A percentile compares a stretch with the other conserved stretches of the same genome.
Evolutionary conservation across 192 early-diverging fungal species (phyloP).

Genomic region (Coemansia sp.): DNA sequence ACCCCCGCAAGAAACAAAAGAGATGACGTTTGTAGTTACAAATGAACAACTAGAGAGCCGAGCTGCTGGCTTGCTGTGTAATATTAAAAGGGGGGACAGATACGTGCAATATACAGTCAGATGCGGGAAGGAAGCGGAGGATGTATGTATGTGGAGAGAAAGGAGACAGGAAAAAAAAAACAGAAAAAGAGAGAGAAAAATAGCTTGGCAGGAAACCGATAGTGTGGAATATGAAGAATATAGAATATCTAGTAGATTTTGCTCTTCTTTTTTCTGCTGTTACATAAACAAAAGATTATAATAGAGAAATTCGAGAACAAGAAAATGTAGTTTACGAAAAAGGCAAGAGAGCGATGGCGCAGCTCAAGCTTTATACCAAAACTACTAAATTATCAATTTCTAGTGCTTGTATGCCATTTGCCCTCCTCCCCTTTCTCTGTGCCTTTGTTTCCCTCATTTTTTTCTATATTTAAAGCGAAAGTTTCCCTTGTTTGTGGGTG

Average conservation of each 20-base stretch:
- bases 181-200: neutral
- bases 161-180: neutral
- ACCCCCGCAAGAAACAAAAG: no score
- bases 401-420: neutral
- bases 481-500: no score
- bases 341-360: neutral
- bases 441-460: neutral
- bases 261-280: neutral
- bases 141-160: no score
- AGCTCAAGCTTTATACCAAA: neutral
- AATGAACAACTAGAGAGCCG: no score
- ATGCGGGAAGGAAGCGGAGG: neutral
- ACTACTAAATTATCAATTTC: no score
- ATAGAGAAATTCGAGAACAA: neutral
- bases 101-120: neutral
- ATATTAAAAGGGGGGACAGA: neutral
- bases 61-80: no score
- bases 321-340: neutral
- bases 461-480: no score
- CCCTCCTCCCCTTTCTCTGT: neutral
- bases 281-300: neutral
- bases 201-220: neutral
- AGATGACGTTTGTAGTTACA: no score
- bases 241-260: neutral
- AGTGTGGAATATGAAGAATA: conserved; percentile 5